Evolutionary conservation across 768 basidiomycete genomes (phyloP).

Genomic region (Pilatotrama ljubarskyi): DNA sequence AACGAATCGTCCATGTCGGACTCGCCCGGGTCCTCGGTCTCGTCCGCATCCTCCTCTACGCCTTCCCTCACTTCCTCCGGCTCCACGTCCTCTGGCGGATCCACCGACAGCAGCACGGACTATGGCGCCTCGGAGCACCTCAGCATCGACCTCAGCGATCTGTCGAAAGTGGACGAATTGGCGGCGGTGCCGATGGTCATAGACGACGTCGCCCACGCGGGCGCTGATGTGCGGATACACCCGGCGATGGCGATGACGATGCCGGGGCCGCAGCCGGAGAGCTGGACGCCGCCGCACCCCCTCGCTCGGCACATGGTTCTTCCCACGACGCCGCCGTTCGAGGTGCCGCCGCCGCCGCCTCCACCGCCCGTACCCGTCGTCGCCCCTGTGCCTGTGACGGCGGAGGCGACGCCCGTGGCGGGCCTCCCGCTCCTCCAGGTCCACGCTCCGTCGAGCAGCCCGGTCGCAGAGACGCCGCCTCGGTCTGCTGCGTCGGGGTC

Average conservation of each 20-base stretch:
- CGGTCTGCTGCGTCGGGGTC: neutral
- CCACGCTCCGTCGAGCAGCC: slow-evolving; percentile 1
- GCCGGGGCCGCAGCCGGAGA: neutral
- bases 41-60: slow-evolving; percentile 16
- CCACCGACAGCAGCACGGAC: slow-evolving; percentile 5
- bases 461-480: slow-evolving; percentile 1
- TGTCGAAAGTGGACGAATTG: neutral
- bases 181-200: neutral
- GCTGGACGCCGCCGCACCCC: neutral
- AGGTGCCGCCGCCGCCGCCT: slow-evolving; percentile 16
- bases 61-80: slow-evolving; percentile 23
- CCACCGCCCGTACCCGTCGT: too few species aligned
- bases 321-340: slow-evolving; percentile 19
- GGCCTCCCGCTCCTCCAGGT: slow-evolving; percentile 14
- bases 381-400: slow-evolving; percentile 3
- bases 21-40: slow-evolving; percentile 10
- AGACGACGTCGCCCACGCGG: neutral
- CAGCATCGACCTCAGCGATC: slow-evolving; percentile 2
- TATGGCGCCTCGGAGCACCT: neutral
- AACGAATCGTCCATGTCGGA: slow-evolving; percentile 12
- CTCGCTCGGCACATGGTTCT: slow-evolving; percentile 2
- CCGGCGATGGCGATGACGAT: too few species aligned
- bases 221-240: neutral
- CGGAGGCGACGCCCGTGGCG: slow-evolving; percentile 2
- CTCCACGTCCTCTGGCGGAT: slow-evolving; percentile 20